Evolutionary conservation across 106 monocot species (phyloP).

Genomic region (Allium cepa): DNA sequence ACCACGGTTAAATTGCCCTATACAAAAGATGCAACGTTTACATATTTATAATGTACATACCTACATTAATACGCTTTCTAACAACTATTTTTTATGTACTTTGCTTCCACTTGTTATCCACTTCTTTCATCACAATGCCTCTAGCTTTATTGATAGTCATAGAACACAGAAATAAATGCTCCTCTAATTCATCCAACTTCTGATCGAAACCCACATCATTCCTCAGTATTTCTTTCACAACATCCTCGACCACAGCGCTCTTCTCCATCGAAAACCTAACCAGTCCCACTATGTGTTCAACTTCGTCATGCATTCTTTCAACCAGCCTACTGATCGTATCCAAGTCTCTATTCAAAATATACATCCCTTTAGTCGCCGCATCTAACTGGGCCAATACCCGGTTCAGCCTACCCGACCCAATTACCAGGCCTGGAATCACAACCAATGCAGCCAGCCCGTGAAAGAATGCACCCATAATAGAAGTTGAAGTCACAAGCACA

Average conservation of each 20-base stretch:
- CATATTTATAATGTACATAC: too few species aligned
- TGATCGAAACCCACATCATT: conserved; percentile 32
- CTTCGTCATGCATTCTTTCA: conserved; percentile 41
- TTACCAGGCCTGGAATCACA: conserved; percentile 9
- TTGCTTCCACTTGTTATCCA: conserved; percentile 7
- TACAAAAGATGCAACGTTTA: too few species aligned
- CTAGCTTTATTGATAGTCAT: conserved; percentile 71
- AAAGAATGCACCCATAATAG: conserved; percentile 27
- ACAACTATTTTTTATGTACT: neutral
- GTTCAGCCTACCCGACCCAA: conserved; percentile 10
- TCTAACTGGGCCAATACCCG: conserved; percentile 43
- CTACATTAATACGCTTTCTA: too few species aligned
- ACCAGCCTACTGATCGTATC: conserved; percentile 70
- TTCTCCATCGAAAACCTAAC: conserved; percentile 25
- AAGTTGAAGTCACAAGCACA: conserved; percentile 20
- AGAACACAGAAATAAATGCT: conserved; percentile 70
- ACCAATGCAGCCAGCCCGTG: conserved; percentile 35
- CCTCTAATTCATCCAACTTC: conserved; percentile 74
- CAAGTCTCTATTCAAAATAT: conserved; percentile 58
- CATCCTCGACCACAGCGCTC: conserved; percentile 26
- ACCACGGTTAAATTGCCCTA: too few species aligned
- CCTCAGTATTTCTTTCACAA: conserved; percentile 43
- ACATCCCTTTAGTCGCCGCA: conserved; percentile 49
- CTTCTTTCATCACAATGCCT: conserved; percentile 48
- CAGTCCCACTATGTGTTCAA: conserved; percentile 43